phyloP scores from a whole-genome alignment of 805 yeast species.

The Hanseniaspora lindneri region DNA sequence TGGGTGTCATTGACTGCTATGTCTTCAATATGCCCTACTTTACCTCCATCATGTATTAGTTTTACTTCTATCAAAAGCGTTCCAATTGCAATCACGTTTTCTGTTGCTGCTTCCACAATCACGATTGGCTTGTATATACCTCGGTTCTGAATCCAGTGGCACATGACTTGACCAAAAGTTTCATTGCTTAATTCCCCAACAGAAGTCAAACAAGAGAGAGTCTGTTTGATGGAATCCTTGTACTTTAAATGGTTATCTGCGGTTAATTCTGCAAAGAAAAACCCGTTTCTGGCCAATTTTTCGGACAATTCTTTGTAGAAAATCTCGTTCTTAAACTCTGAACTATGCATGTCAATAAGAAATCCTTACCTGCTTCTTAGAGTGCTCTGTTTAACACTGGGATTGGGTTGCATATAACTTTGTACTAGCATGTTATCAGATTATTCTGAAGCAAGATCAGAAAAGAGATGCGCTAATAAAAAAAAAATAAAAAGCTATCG shows the following conservation, averaged over 20 bases:
- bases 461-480: not conserved
- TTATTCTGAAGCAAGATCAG: not conserved
- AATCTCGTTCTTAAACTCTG: not conserved
- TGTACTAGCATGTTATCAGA: too few relatives aligned
- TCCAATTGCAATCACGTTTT: conserved; percentile 69
- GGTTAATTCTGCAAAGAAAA: conserved; percentile 14
- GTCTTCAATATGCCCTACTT: conserved; percentile 90
- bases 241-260: conserved; percentile 12
- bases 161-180: conserved; percentile 41
- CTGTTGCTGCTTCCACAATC: conserved; percentile 38
- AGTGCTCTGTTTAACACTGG: too few relatives aligned
- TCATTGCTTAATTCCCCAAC: conserved; percentile 58
- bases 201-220: conserved; percentile 55
- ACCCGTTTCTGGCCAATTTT: not conserved
- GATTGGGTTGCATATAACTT: too few relatives aligned
- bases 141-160: conserved; percentile 43
- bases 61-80: conserved; percentile 69
- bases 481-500: too few relatives aligned
- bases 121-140: conserved; percentile 56
- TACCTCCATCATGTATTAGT: conserved; percentile 70
- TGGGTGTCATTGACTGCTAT: conserved; percentile 63
- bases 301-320: not conserved
- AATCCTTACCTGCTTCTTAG: too few relatives aligned
- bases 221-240: conserved; percentile 1
- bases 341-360: too few relatives aligned